These are phyloP conservation scores for Fusarium setosum DNA, from an alignment of 2,329 filamentous ascomycete genomes.

Conservation along the genomic window DNA sequence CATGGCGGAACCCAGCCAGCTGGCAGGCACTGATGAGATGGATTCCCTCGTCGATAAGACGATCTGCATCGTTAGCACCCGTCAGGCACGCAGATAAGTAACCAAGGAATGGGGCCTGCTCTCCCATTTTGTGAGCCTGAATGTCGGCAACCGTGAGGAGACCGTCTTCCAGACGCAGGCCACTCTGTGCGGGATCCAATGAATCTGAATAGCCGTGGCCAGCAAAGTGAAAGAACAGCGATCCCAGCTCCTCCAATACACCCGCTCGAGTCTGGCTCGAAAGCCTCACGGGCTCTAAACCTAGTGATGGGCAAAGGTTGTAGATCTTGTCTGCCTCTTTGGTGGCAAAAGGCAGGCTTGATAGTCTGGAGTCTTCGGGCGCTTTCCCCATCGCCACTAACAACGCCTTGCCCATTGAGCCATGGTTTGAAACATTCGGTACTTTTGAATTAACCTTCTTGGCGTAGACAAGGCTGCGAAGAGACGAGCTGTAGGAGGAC, in stretches of 20 bases:
- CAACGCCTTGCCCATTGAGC: neutral
- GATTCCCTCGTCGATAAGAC: neutral
- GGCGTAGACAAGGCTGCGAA: neutral
- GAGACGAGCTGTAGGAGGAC: neutral
- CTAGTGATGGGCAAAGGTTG: neutral
- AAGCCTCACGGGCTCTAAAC: neutral
- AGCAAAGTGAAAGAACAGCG: no score
- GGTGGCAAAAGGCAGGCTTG: neutral
- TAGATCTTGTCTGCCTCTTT: neutral
- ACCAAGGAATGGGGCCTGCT: neutral
- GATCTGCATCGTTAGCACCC: neutral
- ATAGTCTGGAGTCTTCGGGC: neutral
- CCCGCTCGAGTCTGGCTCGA: rapidly evolving
- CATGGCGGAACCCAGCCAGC: neutral
- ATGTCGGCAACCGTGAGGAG: neutral
- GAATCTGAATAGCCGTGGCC: no score
- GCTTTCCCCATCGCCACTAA: neutral
- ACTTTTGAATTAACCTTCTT: no score
- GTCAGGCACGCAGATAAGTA: slow-evolving; percentile 3
- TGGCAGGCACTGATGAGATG: slow-evolving; percentile 8
- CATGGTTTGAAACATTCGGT: no score
- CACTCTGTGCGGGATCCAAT: neutral
- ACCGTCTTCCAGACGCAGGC: neutral
- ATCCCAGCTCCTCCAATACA: neutral
- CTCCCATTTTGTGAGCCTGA: neutral